Evolutionary conservation across 2,329 filamentous ascomycete genomes (phyloP).

Genomic region (Pyricularia sp.): DNA sequence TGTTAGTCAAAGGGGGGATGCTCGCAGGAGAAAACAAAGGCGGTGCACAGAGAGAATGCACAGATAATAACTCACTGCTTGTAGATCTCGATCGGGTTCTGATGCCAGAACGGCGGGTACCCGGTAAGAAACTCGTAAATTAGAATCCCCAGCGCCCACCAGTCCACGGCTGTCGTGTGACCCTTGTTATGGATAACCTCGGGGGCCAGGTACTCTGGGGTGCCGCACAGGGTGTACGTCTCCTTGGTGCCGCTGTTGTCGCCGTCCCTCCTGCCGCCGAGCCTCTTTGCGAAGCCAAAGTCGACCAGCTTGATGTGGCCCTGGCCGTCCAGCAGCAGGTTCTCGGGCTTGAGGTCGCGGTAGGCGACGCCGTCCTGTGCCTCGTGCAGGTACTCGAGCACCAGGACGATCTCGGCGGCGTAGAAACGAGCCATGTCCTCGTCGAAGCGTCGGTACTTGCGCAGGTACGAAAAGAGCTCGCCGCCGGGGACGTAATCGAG

Average conservation of each 20-base stretch:
- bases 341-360: conserved; percentile 75
- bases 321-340: conserved; percentile 66
- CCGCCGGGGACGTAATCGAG: conserved; percentile 77
- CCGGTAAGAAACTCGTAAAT: conserved; percentile 80
- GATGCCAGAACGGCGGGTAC: conserved; percentile 80
- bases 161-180: conserved; percentile 68
- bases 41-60: not conserved
- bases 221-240: conserved; percentile 77
- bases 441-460: conserved; percentile 69
- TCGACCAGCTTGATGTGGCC: conserved; percentile 78
- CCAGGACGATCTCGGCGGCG: conserved; percentile 73
- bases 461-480: conserved; percentile 76
- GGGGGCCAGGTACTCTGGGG: conserved; percentile 74
- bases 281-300: conserved; percentile 76
- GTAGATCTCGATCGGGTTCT: conserved; percentile 81
- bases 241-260: conserved; percentile 36
- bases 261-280: conserved; percentile 39
- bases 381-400: conserved; percentile 74
- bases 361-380: conserved; percentile 69
- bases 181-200: conserved; percentile 81
- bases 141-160: conserved; percentile 79
- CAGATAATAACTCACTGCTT: conserved; percentile 48
- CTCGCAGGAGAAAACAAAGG: not conserved
- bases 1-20: conserved; percentile 10
- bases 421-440: conserved; percentile 74